These are phyloP conservation scores for Thermothielavioides terrestris DNA, from an alignment of 495 filamentous ascomycete genomes.

Conservation along the genomic window DNA sequence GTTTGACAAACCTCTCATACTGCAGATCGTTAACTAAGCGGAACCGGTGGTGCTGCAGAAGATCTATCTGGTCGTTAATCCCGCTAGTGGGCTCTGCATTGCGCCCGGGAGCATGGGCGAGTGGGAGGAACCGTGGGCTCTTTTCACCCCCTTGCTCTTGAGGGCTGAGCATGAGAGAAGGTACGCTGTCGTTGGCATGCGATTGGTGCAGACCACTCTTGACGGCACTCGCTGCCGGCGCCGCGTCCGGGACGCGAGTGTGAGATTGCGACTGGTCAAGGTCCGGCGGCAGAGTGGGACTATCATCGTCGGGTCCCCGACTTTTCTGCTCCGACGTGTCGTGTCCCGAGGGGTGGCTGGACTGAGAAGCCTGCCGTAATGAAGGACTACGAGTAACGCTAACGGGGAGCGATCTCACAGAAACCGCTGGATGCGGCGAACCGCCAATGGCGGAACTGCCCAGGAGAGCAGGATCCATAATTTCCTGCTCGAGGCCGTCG, in stretches of 20 bases:
- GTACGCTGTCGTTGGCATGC: constrained; percentile 41
- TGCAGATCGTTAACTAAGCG: constrained; percentile 65
- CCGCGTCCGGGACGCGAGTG: constrained; percentile 45
- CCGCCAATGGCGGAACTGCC: constrained; percentile 24
- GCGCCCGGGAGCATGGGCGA: constrained; percentile 8
- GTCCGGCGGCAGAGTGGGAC: constrained; percentile 47
- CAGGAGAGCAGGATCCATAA: constrained; percentile 25
- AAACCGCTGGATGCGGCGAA: constrained; percentile 36
- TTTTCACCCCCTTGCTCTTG: constrained; percentile 32
- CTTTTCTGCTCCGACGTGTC: constrained; percentile 34
- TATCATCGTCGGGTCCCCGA: constrained; percentile 39
- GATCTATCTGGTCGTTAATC: constrained; percentile 39
- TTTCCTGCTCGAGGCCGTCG: constrained; percentile 20
- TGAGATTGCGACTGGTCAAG: constrained; percentile 37
- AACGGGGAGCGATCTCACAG: constrained; percentile 29
- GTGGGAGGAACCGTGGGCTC: constrained; percentile 13
- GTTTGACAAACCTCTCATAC: constrained; percentile 67
- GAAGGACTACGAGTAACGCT: constrained; percentile 20
- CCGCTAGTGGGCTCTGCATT: constrained; percentile 1
- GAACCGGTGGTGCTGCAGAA: constrained; percentile 56
- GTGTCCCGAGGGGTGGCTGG: constrained; percentile 30
- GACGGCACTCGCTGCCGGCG: constrained; percentile 43
- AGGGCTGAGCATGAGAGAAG: constrained; percentile 37
- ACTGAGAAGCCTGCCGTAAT: constrained; percentile 30
- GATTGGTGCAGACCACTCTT: constrained; percentile 46